phyloP scores from a whole-genome alignment of 2,329 filamentous ascomycete genomes.

The Venturia asperata region DNA sequence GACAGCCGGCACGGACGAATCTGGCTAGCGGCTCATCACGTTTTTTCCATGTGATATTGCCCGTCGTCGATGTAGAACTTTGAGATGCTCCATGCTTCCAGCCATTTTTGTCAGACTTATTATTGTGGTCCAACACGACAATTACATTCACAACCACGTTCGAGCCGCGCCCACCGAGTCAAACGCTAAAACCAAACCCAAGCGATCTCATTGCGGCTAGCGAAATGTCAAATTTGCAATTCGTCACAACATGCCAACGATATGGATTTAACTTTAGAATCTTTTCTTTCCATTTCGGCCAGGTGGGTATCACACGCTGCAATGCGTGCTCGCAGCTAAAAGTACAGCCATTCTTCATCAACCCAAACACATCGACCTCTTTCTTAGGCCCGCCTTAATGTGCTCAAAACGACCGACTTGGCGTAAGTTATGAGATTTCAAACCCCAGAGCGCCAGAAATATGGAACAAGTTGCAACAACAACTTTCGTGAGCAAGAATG shows the following conservation, averaged over 20 bases:
- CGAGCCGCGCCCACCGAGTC: too few relatives aligned
- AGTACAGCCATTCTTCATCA: not conserved
- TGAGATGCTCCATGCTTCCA: too few relatives aligned
- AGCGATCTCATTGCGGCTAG: too few relatives aligned
- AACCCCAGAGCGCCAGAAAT: conserved; percentile 6
- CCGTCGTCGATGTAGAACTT: too few relatives aligned
- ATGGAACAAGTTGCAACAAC: not conserved
- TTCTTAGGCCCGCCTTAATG: too few relatives aligned
- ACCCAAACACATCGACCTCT: too few relatives aligned
- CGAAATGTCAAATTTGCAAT: too few relatives aligned
- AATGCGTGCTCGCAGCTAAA: not conserved
- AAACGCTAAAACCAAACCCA: too few relatives aligned
- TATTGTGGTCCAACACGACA: too few relatives aligned
- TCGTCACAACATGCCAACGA: too few relatives aligned
- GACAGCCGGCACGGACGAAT: not conserved
- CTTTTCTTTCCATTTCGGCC: not conserved
- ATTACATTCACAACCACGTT: too few relatives aligned
- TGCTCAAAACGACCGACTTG: not conserved
- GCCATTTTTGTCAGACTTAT: too few relatives aligned
- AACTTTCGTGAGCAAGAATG: not conserved
- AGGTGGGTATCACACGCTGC: not conserved
- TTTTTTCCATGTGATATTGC: not conserved
- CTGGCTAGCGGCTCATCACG: not conserved
- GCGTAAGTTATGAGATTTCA: not conserved
- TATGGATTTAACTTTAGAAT: not conserved